Evolutionary conservation across 345 rosid species (phyloP).

Genomic region (Dipteronia dyeriana): DNA sequence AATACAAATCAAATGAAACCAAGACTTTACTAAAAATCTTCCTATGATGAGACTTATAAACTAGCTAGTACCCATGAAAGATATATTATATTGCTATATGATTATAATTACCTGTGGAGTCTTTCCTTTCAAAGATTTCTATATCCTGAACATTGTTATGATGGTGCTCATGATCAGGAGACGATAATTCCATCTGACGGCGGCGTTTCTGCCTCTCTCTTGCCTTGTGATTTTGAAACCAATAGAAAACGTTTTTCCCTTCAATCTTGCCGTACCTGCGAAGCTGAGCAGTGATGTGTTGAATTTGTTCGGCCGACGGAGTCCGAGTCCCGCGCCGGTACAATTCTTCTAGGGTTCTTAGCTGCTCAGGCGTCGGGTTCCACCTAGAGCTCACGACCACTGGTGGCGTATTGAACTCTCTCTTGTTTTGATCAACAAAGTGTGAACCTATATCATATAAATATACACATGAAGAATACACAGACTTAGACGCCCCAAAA

Average conservation of each 20-base stretch:
- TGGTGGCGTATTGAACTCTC: conserved; percentile 57
- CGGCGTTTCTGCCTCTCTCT: conserved; percentile 85
- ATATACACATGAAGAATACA: not conserved
- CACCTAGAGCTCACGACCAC: conserved; percentile 86
- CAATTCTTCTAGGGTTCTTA: conserved; percentile 79
- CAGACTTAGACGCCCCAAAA: not conserved
- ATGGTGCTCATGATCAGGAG: conserved; percentile 13
- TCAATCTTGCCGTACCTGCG: conserved; percentile 88
- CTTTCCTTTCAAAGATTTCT: conserved; percentile 56
- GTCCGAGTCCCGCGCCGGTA: conserved; percentile 84
- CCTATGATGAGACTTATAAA: no score
- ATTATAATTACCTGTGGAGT: conserved; percentile 22
- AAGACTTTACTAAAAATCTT: no score
- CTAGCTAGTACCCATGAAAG: no score
- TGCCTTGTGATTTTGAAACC: conserved; percentile 99
- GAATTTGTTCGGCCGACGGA: conserved; percentile 90
- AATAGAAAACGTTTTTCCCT: conserved; percentile 95
- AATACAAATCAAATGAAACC: not conserved
- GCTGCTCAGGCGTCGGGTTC: conserved; percentile 96
- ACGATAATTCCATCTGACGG: conserved; percentile 70
- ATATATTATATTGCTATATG: no score
- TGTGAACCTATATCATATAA: conserved; percentile 1
- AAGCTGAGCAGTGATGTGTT: conserved; percentile 83
- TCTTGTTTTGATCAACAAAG: conserved; percentile 60
- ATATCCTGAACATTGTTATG: conserved; percentile 18